Conservation (phyloP, 192 early-diverging fungal genomes). For the Podila verticillata region DNA sequence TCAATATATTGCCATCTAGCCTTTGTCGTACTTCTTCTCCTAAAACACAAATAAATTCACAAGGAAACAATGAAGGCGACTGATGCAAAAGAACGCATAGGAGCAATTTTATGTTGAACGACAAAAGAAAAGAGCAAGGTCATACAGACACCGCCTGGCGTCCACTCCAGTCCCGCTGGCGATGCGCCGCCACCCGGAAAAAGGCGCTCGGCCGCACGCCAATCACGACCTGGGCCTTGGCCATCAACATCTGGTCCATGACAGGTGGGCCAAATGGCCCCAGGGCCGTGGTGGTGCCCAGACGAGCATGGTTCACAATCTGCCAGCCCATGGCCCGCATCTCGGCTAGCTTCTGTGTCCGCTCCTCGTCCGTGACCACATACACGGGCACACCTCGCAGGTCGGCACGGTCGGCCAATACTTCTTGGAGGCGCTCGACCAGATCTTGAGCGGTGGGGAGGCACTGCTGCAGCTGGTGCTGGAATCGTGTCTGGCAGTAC, state of each 20-base stretch:
- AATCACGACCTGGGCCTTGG: conserved; percentile 18
- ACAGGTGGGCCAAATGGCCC: conserved; percentile 26
- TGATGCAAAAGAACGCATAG: too few species aligned
- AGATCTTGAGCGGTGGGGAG: conserved; percentile 36
- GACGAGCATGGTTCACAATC: conserved; percentile 19
- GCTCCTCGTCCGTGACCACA: conserved; percentile 31
- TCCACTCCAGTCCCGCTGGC: conserved; percentile 36
- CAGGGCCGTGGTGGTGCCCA: conserved; percentile 6
- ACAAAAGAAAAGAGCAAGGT: background rate
- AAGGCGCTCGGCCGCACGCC: conserved; percentile 25
- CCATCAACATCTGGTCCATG: conserved; percentile 46
- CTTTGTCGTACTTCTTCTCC: too few species aligned
- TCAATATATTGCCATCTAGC: too few species aligned
- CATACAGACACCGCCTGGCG: conserved; percentile 7
- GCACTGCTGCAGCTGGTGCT: conserved; percentile 10
- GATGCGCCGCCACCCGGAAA: conserved; percentile 19
- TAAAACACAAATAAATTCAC: too few species aligned
- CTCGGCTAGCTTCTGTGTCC: conserved; percentile 17
- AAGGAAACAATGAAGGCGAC: too few species aligned
- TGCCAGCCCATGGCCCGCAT: conserved; percentile 39
- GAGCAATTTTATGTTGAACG: too few species aligned
- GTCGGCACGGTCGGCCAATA: background rate
- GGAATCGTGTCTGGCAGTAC: conserved; percentile 36
- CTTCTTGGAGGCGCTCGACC: conserved; percentile 7
- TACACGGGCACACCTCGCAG: conserved; percentile 32